Conservation (phyloP, 2,329 filamentous ascomycete genomes). For the Claviceps arundinis region DNA sequence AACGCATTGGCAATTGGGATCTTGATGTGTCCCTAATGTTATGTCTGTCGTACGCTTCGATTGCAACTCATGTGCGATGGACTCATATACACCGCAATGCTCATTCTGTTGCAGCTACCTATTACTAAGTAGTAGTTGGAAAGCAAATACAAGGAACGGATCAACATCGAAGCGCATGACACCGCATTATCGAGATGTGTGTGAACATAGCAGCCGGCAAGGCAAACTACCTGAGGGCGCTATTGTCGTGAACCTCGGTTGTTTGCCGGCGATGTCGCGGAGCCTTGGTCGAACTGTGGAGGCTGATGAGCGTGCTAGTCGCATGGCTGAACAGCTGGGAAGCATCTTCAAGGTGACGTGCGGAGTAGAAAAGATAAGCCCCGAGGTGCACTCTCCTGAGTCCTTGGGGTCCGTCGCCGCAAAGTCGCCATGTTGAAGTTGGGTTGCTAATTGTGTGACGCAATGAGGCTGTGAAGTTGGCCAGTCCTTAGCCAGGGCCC, state of each 20-base stretch:
- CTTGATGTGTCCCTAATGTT: background rate
- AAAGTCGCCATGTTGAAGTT: too few species aligned
- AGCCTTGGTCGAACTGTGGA: background rate
- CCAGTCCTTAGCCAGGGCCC: too few species aligned
- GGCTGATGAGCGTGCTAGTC: background rate
- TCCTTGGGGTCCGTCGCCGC: too few species aligned
- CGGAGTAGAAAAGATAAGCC: too few species aligned
- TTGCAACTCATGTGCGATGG: background rate
- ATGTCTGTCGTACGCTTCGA: background rate
- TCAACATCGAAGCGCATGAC: background rate
- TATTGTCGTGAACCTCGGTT: background rate
- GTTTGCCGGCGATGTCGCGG: background rate
- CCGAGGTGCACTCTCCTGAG: too few species aligned
- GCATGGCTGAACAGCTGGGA: background rate
- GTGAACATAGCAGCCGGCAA: background rate
- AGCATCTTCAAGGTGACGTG: too few species aligned
- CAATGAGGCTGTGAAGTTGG: too few species aligned
- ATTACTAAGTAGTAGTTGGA: too few species aligned
- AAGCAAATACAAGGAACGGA: background rate
- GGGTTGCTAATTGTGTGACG: too few species aligned
- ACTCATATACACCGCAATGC: background rate
- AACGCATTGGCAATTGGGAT: background rate
- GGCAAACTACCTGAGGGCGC: background rate
- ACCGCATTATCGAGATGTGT: background rate
- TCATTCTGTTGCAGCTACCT: too few species aligned